Percentiles rank a stretch among this genome's conserved stretches.
Conservation (phyloP, 2,329 filamentous ascomycete genomes). For the Huntiella decipiens region DNA sequence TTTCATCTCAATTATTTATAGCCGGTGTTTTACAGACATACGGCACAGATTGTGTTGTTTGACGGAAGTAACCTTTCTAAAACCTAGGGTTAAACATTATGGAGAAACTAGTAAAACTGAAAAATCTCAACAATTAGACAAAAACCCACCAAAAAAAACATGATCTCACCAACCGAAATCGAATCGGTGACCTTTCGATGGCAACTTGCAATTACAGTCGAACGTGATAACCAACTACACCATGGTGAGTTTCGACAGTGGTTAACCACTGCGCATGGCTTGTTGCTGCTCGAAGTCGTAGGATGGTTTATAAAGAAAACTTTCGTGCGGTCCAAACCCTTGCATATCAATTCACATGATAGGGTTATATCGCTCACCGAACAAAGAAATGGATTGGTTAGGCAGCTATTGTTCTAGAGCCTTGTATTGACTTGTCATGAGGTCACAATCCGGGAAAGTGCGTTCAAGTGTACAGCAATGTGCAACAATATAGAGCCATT, state of each 20-base stretch:
- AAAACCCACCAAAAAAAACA: neutral
- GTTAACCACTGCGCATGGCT: slow-evolving; percentile 10
- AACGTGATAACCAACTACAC: slow-evolving; percentile 11
- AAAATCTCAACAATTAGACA: neutral
- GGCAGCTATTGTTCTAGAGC: too few species aligned
- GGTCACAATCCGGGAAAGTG: too few species aligned
- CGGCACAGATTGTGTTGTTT: too few species aligned
- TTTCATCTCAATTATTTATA: too few species aligned
- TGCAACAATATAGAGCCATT: too few species aligned
- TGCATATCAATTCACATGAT: too few species aligned
- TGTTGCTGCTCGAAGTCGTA: neutral
- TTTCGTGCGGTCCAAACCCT: too few species aligned
- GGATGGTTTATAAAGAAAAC: slow-evolving; percentile 3
- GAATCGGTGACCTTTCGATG: slow-evolving; percentile 11
- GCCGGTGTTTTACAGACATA: too few species aligned
- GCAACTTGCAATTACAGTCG: slow-evolving; percentile 9
- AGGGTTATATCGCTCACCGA: too few species aligned
- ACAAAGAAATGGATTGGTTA: too few species aligned
- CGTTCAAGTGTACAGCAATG: too few species aligned
- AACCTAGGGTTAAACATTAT: neutral
- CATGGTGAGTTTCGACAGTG: slow-evolving; percentile 10
- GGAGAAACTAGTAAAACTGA: neutral
- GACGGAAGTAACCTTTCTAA: neutral
- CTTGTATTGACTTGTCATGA: too few species aligned
- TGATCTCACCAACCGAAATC: slow-evolving; percentile 11